phyloP scores from a whole-genome alignment of 2,329 filamentous ascomycete genomes.

The Colletotrichum theobromicola region DNA sequence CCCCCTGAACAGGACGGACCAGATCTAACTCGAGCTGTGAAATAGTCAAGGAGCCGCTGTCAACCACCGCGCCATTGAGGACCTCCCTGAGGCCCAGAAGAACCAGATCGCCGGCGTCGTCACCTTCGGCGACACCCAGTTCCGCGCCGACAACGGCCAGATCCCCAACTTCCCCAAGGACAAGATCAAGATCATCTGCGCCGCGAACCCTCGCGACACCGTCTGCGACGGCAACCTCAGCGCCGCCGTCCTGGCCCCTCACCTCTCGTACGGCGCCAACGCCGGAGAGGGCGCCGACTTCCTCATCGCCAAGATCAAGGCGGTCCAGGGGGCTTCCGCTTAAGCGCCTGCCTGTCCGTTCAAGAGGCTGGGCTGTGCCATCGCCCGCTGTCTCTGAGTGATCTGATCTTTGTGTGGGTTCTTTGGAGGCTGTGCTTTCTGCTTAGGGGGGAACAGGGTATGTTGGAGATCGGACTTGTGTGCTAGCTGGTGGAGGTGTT shows the following conservation, averaged over 20 bases:
- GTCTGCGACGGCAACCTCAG: constrained; percentile 6
- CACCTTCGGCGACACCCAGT: constrained; percentile 28
- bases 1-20: fast-evolving
- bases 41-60: constrained; percentile 35
- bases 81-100: constrained; percentile 22
- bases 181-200: constrained; percentile 29
- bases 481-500: background rate
- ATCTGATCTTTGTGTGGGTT: background rate
- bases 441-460: background rate
- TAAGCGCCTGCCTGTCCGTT: background rate
- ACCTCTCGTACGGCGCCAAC: constrained; percentile 3
- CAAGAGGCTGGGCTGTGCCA: fast-evolving
- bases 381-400: background rate
- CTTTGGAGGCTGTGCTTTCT: background rate
- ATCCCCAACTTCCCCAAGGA: constrained; percentile 38
- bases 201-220: constrained; percentile 3
- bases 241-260: constrained; percentile 1
- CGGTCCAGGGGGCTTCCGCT: background rate
- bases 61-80: constrained; percentile 27
- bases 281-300: background rate
- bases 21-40: background rate
- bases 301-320: background rate
- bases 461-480: background rate
- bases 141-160: constrained; percentile 34
- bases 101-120: constrained; percentile 24